These are phyloP conservation scores for Nadsonia commutata DNA, from an alignment of 1,139 yeast species.

Conservation along the genomic window DNA sequence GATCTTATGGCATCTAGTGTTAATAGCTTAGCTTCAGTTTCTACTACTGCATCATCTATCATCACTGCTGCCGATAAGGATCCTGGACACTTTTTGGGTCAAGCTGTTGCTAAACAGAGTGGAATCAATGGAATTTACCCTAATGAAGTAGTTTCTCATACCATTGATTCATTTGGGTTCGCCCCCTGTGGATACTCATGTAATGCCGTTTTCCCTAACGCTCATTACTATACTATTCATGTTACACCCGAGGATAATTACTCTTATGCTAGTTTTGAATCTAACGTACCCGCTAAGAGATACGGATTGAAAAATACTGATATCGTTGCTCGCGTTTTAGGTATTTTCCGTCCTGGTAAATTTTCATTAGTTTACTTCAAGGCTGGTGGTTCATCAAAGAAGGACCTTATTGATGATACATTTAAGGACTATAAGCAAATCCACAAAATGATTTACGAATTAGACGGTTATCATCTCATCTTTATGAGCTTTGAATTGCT, in stretches of 20 bases:
- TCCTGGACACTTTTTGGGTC: conserved; percentile 67
- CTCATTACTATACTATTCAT: conserved; percentile 75
- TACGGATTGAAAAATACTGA: conserved; percentile 32
- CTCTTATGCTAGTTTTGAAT: conserved; percentile 93
- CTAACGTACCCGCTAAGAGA: conserved; percentile 49
- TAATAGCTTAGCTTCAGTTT: conserved; percentile 9
- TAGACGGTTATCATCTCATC: conserved; percentile 38
- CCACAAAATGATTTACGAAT: conserved; percentile 60
- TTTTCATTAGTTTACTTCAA: conserved; percentile 61
- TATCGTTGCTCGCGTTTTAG: conserved; percentile 40
- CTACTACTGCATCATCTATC: conserved; percentile 22
- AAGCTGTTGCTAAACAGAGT: conserved; percentile 46
- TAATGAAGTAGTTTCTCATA: conserved; percentile 18
- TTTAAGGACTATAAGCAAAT: conserved; percentile 42
- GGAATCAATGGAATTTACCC: conserved; percentile 47
- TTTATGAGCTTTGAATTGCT: conserved; percentile 22
- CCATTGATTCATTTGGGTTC: conserved; percentile 74
- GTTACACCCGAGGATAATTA: conserved; percentile 90
- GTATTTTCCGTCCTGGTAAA: conserved; percentile 58
- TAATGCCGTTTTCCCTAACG: conserved; percentile 50
- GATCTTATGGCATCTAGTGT: conserved; percentile 5
- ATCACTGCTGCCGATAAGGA: conserved; percentile 41
- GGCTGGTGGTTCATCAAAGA: conserved; percentile 10
- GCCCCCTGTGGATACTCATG: conserved; percentile 96
- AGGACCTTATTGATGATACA: conserved; percentile 13